Percentiles rank a stretch among this genome's conserved stretches.
phyloP scores from a whole-genome alignment of 1,284 basidiomycete genomes.

The Coriolopsis trogii region DNA sequence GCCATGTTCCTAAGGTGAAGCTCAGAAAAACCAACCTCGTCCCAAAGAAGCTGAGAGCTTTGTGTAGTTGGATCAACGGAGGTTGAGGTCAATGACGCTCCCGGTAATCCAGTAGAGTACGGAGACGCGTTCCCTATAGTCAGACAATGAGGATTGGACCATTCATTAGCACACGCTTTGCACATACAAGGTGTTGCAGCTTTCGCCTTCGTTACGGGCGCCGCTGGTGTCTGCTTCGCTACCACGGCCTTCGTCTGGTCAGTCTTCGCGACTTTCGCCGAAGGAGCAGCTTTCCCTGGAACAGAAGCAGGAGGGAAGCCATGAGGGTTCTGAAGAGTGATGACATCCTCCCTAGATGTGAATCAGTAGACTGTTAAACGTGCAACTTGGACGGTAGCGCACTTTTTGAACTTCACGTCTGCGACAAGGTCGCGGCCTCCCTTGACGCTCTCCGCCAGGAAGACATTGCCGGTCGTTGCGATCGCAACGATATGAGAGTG shows the following conservation, averaged over 20 bases:
- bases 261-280: constrained; percentile 34
- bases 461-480: constrained; percentile 91
- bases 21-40: constrained; percentile 59
- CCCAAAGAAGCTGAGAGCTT: constrained; percentile 85
- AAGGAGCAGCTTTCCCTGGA: constrained; percentile 33
- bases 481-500: constrained; percentile 92
- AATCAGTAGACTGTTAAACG: constrained; percentile 2
- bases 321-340: constrained; percentile 91
- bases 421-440: constrained; percentile 84
- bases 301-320: constrained; percentile 62
- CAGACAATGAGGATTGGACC: neutral
- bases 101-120: constrained; percentile 88
- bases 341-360: constrained; percentile 73
- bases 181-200: constrained; percentile 65
- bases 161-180: too few relatives aligned
- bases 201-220: constrained; percentile 51
- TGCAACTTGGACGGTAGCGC: constrained; percentile 15
- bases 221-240: constrained; percentile 36
- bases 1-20: neutral
- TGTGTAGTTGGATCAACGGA: constrained; percentile 81
- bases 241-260: constrained; percentile 35
- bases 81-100: constrained; percentile 93
- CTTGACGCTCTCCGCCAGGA: constrained; percentile 88
- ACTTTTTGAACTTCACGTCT: constrained; percentile 89
- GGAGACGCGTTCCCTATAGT: constrained; percentile 85